Evolutionary conservation across 75 land plant genomes (phyloP).

Genomic region (Ceratopteris richardii): DNA sequence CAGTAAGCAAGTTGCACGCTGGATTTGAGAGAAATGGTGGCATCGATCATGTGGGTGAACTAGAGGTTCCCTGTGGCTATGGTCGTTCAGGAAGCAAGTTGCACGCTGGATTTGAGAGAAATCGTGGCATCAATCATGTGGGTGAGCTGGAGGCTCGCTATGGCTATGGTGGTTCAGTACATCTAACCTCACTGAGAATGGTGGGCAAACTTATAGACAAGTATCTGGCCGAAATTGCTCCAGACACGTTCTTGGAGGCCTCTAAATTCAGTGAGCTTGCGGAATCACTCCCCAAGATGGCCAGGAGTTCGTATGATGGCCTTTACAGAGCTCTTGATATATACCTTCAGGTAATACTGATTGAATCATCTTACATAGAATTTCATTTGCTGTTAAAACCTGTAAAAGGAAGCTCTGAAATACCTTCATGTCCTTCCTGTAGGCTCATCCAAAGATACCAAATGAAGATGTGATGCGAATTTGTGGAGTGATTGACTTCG

Average conservation of each 20-base stretch:
- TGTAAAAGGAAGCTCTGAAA: no score
- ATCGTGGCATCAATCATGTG: neutral
- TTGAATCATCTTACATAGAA: neutral
- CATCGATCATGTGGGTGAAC: no score
- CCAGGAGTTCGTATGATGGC: slow-evolving; percentile 51
- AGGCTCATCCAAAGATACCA: slow-evolving; percentile 54
- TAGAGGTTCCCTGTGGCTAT: no score
- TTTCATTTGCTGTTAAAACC: neutral
- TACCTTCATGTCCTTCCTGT: no score
- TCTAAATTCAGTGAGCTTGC: slow-evolving; percentile 48
- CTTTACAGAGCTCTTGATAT: slow-evolving; percentile 59
- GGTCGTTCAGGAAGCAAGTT: no score
- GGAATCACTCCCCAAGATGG: slow-evolving; percentile 45
- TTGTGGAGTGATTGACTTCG: slow-evolving; percentile 43
- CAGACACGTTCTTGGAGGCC: slow-evolving; percentile 44
- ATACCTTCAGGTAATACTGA: slow-evolving; percentile 25
- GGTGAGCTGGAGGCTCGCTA: no score
- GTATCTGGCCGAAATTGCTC: slow-evolving; percentile 51
- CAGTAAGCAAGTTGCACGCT: neutral
- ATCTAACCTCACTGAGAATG: slow-evolving; percentile 24
- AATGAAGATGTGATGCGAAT: slow-evolving; percentile 31
- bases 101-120: slow-evolving; percentile 2
- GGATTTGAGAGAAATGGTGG: slow-evolving; percentile 6
- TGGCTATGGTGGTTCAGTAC: no score
- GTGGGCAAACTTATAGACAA: slow-evolving; percentile 49